Evolutionary conservation across 2,329 filamentous ascomycete species (phyloP), one percentile per base, ranked within the genome.

Genomic region (Apiospora saccharicola): DNA sequence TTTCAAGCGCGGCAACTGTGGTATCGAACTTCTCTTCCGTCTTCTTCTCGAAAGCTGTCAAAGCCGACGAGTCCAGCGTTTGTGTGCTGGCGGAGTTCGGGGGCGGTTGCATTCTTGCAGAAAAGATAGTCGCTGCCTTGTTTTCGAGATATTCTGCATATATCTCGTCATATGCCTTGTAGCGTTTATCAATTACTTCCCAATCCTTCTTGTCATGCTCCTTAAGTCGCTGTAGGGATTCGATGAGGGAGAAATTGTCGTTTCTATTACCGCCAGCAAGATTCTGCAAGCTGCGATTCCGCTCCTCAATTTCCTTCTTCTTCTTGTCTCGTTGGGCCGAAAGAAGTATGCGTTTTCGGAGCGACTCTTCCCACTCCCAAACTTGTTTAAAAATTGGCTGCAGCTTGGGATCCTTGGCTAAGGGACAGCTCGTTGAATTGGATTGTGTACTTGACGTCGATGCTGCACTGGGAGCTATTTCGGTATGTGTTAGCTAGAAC

Each of bases 341-440:
- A 19, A 75, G 67, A 13, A 71, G n/a, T 12, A 68, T 70, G 44
- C 71, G 72, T 34, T 75, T 72, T 47, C 74, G 71, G 4, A 46
- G 57, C 19, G 37, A 53, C 34, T 77, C 74, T 26, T 49, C 68
- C 49, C 71, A 73, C 34, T 73, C 72, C 67, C 49, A 73, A 4
- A 76, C 16, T 26, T 47, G 72, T 14, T 77, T 75, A 44, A 79
- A 75, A 7, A 72, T 43, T 37, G 73, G 73, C 73, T 80, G 78
- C 5, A 78, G 61, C n/a, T 73, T 72, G 22, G 76, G 74, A 64
- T 80, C 74, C 57, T 75, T 76, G 26, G 75, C 73, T 53, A 71
- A 53, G 4, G 72, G 72, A 3, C 10, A 34, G 34, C 4, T 13
- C 2, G 37, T 22, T 34, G 57, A 34, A 19, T 10, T 22, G 22